Base-by-base conservation (phyloP, 257 asterid species). In the Fraxinus pennsylvanica region DNA sequence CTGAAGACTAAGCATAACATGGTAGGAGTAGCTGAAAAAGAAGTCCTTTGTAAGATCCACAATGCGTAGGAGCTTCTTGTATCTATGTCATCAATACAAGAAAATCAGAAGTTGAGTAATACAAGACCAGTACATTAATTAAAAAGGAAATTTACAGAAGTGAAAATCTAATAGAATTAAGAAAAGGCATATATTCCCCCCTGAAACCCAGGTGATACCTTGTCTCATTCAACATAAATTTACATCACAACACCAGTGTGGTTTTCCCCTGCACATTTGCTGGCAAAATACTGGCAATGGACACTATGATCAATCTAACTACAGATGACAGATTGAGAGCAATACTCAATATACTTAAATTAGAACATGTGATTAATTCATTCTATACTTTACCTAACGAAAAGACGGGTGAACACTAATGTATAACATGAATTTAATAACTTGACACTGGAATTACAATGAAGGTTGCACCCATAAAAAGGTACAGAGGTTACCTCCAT, bases 21-120 rank as follows among this genome's bases (percentile, higher is more conserved):
- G 89, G 86, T 96, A 96, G 76, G 98, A 92, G 85, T 96, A 96
- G 94, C 99, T 96, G 89, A 91, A 96, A 87, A 84, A 92, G 97
- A 96, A 96, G 93, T 92, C 98, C 91, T 85, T 93, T 65, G 98
- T 92, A 80, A 96, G 97, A 88, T 96, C 99, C 98, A 96, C 88
- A 0, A 80, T 52, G 85, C 93, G 89, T 73, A 96, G 87, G 77
- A 96, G 97, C 96, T 93, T 92, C 96, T 90, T 96, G 97, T 92
- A 96, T 88, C 99, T 96, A 91, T 79, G 82, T 72, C 79, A 83
- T 78, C 83, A 88, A 80, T 72, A 79, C 47, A 84, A 87, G 15
- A 73, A 83, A 76, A 57, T 78, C 75, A 78, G 82, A 86, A 68
- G 71, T 76, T 68, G 81, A 83, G 6, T 72, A 89, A 72, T 73